Base-by-base conservation (phyloP, 2,329 filamentous ascomycete genomes). In the Sarocladiaceae sp. region DNA sequence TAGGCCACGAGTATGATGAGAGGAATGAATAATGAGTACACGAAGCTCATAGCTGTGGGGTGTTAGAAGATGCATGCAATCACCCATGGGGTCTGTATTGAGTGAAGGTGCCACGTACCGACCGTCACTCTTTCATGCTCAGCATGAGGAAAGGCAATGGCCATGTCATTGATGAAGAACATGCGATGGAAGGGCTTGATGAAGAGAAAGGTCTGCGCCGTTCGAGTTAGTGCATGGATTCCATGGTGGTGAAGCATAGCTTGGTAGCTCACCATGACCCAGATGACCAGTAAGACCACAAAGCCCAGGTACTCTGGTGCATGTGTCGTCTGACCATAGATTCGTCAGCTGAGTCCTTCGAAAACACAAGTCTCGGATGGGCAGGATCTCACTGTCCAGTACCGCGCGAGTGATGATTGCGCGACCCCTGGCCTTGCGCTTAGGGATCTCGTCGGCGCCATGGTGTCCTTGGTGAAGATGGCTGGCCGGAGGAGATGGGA, bases 111-210 rank as follows among this genome's bases (percentile, higher is more conserved):
- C 15, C 24, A 69, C 82, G 53, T 71, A 85, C 83, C 61, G 12
- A 95, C 81, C 6, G 88, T 74, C 0, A 98, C 93, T 50, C 89
- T 79, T 64, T 98, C 90, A 42, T 84, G 66, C 46, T 84, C 73
- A 18, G 93, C 88, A 65, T 95, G 85, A 1, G 93, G 93, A 58
- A 85, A 96, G 51, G 88, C 83, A 48, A 97, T 88, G 41, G 80
- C 72, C 19, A 86, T 75, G 60, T 97, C 88, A 60, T 89, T 85
- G 50, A 97, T 77, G 51, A 80, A 85, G 68, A 98, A 97, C 80
- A 96, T 85, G 66, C 88, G 88, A 62, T 97, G 89, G 61, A 97
- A 97, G 0, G 93, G 93, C 48, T 83, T 82, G 54, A 87, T 75
- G 37, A 64, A 58, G n/a, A 41, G 37, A 24, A 41, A 41, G 12